These are phyloP conservation scores for Malus hybrid DNA, from an alignment of 331 rosid genomes.

Conservation along the genomic window DNA sequence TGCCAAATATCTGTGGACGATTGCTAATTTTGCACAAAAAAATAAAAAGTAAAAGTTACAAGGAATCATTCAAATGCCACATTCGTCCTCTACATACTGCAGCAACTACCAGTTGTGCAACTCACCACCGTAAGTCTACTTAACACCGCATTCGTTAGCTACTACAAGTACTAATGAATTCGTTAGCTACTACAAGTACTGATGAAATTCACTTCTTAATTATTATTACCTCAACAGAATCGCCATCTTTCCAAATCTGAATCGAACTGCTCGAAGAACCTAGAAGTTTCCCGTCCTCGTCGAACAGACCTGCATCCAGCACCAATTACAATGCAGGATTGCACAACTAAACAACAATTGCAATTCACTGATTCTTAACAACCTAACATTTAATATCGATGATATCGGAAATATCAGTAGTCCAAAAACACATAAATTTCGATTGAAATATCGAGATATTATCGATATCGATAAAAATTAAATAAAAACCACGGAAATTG, in stretches of 20 bases:
- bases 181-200: not conserved
- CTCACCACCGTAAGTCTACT: no score
- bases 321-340: not conserved
- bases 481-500: no score
- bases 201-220: conserved; percentile 4
- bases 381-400: not conserved
- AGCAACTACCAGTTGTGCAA: no score
- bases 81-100: no score
- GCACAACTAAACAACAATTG: not conserved
- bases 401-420: no score
- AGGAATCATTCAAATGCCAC: conserved; percentile 16
- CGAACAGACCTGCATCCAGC: conserved; percentile 60
- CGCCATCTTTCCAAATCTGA: conserved; percentile 90
- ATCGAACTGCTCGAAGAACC: conserved; percentile 86
- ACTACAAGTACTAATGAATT: no score
- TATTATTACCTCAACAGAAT: conserved; percentile 58
- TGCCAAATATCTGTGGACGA: conserved; percentile 98
- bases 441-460: no score
- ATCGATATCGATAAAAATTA: no score
- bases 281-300: conserved; percentile 79
- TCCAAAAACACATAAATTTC: no score
- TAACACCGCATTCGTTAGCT: no score
- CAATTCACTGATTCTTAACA: not conserved
- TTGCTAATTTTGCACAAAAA: conserved; percentile 59
- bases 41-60: not conserved